Evolutionary conservation across 176 grass and related monocot species (phyloP).

Genomic region (Echinochloa phyllopogon): DNA sequence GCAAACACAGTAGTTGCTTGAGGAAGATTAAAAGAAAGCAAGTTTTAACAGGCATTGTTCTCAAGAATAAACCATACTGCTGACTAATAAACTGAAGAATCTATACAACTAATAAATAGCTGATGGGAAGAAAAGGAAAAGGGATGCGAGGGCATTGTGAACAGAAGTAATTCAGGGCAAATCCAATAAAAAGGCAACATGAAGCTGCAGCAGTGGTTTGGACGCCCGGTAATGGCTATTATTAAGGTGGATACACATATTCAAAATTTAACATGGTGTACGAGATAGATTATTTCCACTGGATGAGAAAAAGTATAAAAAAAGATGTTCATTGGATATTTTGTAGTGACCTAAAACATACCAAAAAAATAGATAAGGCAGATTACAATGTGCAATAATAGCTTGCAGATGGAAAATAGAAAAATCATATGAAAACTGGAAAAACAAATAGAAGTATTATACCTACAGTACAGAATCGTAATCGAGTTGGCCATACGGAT

Average conservation of each 20-base stretch:
- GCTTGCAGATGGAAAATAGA: neutral
- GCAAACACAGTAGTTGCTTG: constrained; percentile 18
- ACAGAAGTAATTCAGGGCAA: neutral
- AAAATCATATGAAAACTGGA: neutral
- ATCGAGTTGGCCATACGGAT: constrained; percentile 25
- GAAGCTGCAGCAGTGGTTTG: neutral
- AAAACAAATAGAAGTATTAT: constrained; percentile 7
- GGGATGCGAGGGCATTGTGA: neutral
- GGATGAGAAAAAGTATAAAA: neutral
- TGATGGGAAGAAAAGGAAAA: neutral
- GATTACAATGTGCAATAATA: constrained; percentile 20
- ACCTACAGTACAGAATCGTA: constrained; percentile 21
- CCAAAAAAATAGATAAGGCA: constrained; percentile 26
- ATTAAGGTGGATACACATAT: constrained; percentile 2
- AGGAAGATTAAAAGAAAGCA: constrained; percentile 4
- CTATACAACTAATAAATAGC: constrained; percentile 14
- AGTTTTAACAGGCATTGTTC: constrained; percentile 1
- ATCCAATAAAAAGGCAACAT: neutral
- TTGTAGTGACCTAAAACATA: constrained; percentile 22
- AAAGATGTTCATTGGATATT: constrained; percentile 20
- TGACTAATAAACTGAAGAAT: constrained; percentile 31
- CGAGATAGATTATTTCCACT: constrained; percentile 5
- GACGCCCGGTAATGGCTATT: neutral
- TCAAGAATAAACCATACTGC: constrained; percentile 4
- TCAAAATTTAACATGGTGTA: neutral